Percentiles rank a stretch among this genome's conserved stretches.
Conservation (phyloP, 2,329 filamentous ascomycete species). For the Neofusicoccum cordaticola region DNA sequence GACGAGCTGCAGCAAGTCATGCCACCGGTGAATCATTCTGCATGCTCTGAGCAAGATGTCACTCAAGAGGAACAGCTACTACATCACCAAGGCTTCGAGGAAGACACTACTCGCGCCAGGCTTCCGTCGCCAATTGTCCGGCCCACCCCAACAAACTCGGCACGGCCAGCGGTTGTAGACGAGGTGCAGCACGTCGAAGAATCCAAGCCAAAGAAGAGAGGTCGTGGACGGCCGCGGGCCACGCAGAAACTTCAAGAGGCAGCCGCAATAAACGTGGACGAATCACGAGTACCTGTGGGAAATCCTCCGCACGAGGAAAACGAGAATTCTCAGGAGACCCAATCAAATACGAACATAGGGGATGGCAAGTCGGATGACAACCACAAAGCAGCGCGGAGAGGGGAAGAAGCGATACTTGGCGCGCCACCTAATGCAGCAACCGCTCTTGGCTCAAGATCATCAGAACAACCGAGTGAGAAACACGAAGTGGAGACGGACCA, state of each 20-base stretch:
- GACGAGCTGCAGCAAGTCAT: not conserved
- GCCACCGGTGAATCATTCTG: not conserved
- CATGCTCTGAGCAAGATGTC: not conserved
- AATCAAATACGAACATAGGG: not conserved
- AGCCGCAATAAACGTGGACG: not conserved
- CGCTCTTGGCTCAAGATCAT: not conserved
- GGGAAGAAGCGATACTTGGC: not conserved
- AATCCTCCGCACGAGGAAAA: not conserved
- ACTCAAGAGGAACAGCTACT: conserved; percentile 10
- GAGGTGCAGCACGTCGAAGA: not conserved
- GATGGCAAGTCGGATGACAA: not conserved
- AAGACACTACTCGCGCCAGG: conserved; percentile 6
- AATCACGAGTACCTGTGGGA: not conserved
- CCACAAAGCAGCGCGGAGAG: not conserved
- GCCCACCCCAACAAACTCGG: not conserved
- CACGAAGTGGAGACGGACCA: not conserved
- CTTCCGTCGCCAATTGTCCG: conserved; percentile 5
- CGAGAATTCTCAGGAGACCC: conserved; percentile 1
- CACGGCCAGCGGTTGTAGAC: not conserved
- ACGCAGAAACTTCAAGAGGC: not conserved
- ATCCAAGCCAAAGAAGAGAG: conserved; percentile 25
- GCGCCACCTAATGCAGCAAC: not conserved
- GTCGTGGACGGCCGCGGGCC: conserved; percentile 31
- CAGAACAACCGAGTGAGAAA: not conserved
- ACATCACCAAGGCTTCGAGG: conserved; percentile 27